Evolutionary conservation across 1,284 basidiomycete genomes (phyloP).

Genomic region (Leccinum angustisporum): DNA sequence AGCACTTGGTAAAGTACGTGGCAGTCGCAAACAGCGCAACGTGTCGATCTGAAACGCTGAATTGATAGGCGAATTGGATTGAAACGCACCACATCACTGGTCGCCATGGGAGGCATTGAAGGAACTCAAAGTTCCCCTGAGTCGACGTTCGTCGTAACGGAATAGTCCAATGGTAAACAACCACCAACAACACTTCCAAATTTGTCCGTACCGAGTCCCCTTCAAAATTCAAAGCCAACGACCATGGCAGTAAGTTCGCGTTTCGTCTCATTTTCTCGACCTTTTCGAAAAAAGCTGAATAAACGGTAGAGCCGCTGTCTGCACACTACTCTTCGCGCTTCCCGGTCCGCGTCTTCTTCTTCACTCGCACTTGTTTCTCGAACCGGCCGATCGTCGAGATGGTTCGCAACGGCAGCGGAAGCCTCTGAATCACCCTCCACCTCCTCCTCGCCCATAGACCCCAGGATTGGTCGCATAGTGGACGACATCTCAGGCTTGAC

Average conservation of each 20-base stretch:
- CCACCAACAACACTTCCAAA: constrained; percentile 22
- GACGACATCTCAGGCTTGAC: constrained; percentile 92
- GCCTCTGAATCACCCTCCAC: constrained; percentile 33
- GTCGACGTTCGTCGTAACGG: too few species aligned
- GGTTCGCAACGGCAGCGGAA: constrained; percentile 46
- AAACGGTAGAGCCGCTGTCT: constrained; percentile 21
- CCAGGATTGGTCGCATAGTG: constrained; percentile 83
- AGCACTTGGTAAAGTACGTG: not conserved
- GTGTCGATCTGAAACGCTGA: not conserved
- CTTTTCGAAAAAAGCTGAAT: not conserved
- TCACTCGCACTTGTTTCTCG: constrained; percentile 18
- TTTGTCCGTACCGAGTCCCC: constrained; percentile 14
- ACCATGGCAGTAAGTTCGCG: constrained; percentile 26
- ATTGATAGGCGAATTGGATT: not conserved
- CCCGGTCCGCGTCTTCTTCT: constrained; percentile 15
- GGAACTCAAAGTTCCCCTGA: not conserved
- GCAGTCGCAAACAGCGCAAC: not conserved
- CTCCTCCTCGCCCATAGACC: constrained; percentile 43
- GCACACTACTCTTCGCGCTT: constrained; percentile 14
- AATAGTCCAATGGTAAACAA: constrained; percentile 17
- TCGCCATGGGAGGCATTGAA: not conserved
- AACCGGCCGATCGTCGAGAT: constrained; percentile 37
- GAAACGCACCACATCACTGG: not conserved
- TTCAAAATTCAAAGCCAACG: constrained; percentile 15
- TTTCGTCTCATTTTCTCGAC: not conserved